Evolutionary conservation across 805 yeast genomes (phyloP).

Genomic region (Wickerhamiella qilinensis): DNA sequence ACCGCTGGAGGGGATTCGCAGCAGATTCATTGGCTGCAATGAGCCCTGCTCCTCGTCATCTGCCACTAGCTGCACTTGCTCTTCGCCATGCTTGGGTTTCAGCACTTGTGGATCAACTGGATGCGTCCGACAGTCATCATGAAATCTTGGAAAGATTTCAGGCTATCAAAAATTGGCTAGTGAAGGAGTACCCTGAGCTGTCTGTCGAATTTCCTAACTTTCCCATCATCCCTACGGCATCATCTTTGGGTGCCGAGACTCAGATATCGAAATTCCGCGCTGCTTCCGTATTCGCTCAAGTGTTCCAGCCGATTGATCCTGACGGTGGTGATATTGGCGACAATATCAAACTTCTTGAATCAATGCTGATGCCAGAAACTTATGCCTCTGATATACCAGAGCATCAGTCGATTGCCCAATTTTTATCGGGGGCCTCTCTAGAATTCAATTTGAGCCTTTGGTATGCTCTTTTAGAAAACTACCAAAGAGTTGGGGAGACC

Average conservation of each 20-base stretch:
- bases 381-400: slow-evolving; percentile 17
- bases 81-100: slow-evolving; percentile 35
- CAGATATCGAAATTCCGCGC: slow-evolving; percentile 62
- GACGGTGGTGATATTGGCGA: slow-evolving; percentile 6
- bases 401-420: slow-evolving; percentile 38
- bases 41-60: not conserved
- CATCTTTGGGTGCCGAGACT: slow-evolving; percentile 31
- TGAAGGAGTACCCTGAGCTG: slow-evolving; percentile 8
- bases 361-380: slow-evolving; percentile 21
- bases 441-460: slow-evolving; percentile 59
- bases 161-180: slow-evolving; percentile 8
- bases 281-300: slow-evolving; percentile 43
- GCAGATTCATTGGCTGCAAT: not conserved
- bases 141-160: slow-evolving; percentile 16
- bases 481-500: slow-evolving; percentile 26
- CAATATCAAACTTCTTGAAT: slow-evolving; percentile 16
- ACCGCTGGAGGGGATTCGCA: not conserved
- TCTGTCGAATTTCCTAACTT: slow-evolving; percentile 40
- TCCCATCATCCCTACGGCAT: slow-evolving; percentile 40
- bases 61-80: not conserved
- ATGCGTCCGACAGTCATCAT: slow-evolving; percentile 22
- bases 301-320: slow-evolving; percentile 20
- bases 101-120: slow-evolving; percentile 29
- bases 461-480: slow-evolving; percentile 50
- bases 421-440: slow-evolving; percentile 46